Conservation (phyloP, 805 yeast genomes). For the Candida nanaspora region DNA sequence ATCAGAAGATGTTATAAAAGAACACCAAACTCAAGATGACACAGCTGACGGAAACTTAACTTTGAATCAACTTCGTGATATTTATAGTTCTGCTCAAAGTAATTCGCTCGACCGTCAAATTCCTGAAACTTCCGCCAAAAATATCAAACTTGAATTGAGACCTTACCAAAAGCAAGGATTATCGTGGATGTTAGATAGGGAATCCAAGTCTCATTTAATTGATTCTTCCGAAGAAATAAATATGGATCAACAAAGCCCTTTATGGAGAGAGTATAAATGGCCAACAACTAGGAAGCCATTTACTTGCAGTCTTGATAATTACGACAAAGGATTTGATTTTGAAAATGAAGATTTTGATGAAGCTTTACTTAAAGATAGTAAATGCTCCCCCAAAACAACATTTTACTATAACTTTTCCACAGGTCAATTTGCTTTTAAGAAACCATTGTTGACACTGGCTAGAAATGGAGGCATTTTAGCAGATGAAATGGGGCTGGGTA, state of each 20-base stretch:
- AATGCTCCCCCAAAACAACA: constrained; percentile 8
- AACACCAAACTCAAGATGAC: constrained; percentile 13
- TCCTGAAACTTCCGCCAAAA: constrained; percentile 55
- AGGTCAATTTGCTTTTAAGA: constrained; percentile 66
- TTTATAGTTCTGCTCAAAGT: constrained; percentile 63
- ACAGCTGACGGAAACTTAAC: constrained; percentile 25
- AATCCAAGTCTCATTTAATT: constrained; percentile 47
- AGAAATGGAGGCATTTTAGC: constrained; percentile 84
- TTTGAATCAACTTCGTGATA: constrained; percentile 66
- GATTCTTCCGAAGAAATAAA: too few relatives aligned
- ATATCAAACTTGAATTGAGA: constrained; percentile 52
- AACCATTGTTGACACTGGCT: constrained; percentile 55
- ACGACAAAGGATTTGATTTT: background rate
- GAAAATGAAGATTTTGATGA: background rate
- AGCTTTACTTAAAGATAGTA: background rate
- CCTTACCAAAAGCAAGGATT: constrained; percentile 80
- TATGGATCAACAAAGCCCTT: constrained; percentile 54
- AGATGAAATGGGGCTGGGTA: constrained; percentile 96
- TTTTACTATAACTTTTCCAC: constrained; percentile 76
- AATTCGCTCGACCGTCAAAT: constrained; percentile 36
- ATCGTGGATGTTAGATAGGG: constrained; percentile 85
- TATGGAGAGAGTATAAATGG: constrained; percentile 79
- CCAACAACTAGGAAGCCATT: constrained; percentile 36
- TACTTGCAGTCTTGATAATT: background rate
- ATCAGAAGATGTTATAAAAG: background rate